Base-by-base conservation (phyloP, 805 yeast species). In the Babjeviella inositovora region DNA sequence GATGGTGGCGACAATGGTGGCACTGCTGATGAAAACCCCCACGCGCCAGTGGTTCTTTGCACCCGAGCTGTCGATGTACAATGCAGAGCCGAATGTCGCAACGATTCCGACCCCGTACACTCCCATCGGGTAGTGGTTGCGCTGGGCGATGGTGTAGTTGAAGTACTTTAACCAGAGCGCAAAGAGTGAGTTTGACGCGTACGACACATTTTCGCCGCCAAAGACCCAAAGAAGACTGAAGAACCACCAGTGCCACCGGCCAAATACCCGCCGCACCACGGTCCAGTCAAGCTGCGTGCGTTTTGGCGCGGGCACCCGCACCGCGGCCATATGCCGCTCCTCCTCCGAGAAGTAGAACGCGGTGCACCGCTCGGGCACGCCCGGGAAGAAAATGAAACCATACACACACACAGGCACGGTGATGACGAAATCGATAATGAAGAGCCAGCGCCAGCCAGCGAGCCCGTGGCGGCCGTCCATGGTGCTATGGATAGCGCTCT, bases 391-490 rank as follows among this genome's bases (percentile, higher is more conserved):
- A 3, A 72, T 22, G 18, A 64, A 51, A 1, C 80, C 77, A 31
- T 60, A 67, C 4, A 68, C 17, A 4, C 64, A 61, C 25, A 70
- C 60, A 2, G 75, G 75, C 3, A 70, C 35, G 1, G 77, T 68
- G 21, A 70, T 53, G 15, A 64, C 34, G 32, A 66, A 69, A 41
- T 70, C 76, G 30, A 70, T 64, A 21, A 71, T 62, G 36, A 68
- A 71, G n/a, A 70, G 39, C 77, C 77, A 70, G 40, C 71, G 54
- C 76, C 76, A 70, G 6, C 79, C 77, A 4, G 56, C 53, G 9
- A 69, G 38, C 1, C 71, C 71, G n/a, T 43, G 39, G 11, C 32
- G 38, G 25, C 64, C 61, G 32, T 60, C 51, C 52, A 66, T 47
- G 31, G 53, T 51, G 11, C 38, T 43, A 33, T 54, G 57, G 17